Evolutionary conservation across 2,329 filamentous ascomycete species (phyloP), one percentile per base, ranked within the genome.

Genomic region (Cadophora sp.): DNA sequence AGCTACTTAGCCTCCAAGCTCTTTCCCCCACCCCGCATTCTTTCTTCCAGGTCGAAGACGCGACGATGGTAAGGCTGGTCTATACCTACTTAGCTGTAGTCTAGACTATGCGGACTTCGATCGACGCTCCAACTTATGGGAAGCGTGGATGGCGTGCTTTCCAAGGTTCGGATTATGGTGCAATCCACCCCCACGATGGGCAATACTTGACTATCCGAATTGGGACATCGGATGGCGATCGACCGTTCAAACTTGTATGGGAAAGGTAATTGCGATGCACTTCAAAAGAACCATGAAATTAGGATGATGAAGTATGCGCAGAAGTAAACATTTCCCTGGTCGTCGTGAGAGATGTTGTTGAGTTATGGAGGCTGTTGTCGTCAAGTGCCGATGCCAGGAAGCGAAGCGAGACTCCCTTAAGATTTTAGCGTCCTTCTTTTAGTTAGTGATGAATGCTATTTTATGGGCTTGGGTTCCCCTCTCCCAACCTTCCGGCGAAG

Each of bases 131-230:
- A 33, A 62, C 7, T 18, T 14, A 7, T 33, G 14, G 3, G 24
- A 47, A 13, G 50, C 22, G 30, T 30, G 41, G 22, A 65, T 50
- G 36, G 24, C 36, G 58, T 55, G 36, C 43, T 48, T 47, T 47
- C 27, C 24, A 45, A 41, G 13, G 8, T 55, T 45, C 20, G 30
- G 20, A 11, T 20, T 45, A 68, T 68, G 66, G 63, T 62, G 66
- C 66, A 68, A 68, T 68, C 47, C 47, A 55, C 59, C 59, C 59
- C 59, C 60, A 48, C 64, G 11, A 68, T 68, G 63, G 64, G 66
- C 66, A 66, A 58, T 41, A 2, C n/a, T 16, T 0, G 18, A 8
- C 53, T 33, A 7, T n/a, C 53, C 53, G n/a, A 39, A 58, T 58
- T 18, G 33, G 36, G 33, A 5, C 53, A 22, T 58, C 53, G n/a